These are phyloP conservation scores for Rhodomyrtus tomentosa DNA, from an alignment of 345 rosid species.

Conservation along the genomic window DNA sequence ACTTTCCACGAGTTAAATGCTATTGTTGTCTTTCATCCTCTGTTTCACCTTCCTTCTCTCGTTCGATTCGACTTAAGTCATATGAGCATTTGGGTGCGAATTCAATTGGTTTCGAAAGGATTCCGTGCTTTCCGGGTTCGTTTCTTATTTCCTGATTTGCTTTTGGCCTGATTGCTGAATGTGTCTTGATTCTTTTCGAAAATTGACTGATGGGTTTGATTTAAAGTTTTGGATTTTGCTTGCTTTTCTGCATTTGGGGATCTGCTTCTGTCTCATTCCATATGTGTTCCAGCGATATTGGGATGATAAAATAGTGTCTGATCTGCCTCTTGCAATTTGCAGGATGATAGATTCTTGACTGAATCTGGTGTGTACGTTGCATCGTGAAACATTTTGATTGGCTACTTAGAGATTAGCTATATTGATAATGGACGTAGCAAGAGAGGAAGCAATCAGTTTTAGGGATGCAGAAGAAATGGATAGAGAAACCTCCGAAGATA, in stretches of 20 bases:
- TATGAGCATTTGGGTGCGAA: background rate
- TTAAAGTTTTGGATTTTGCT: background rate
- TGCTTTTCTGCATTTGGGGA: background rate
- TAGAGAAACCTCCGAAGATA: slow-evolving; percentile 15
- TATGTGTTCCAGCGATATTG: background rate
- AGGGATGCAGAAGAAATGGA: slow-evolving; percentile 46
- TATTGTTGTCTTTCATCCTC: background rate
- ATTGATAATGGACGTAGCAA: slow-evolving; percentile 35
- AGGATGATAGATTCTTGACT: background rate
- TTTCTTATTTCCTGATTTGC: background rate
- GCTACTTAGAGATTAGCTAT: background rate
- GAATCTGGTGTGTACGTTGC: background rate
- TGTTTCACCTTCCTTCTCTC: background rate
- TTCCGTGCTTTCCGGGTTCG: background rate
- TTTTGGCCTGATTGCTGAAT: background rate
- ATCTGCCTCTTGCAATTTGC: background rate
- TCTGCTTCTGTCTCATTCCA: background rate
- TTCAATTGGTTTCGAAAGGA: background rate
- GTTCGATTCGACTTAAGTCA: background rate
- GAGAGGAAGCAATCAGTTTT: slow-evolving; percentile 19
- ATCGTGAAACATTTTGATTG: background rate
- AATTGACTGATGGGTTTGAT: background rate
- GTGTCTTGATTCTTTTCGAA: background rate
- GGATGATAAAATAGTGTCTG: background rate
- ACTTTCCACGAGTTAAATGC: background rate